Percentiles rank a stretch among this genome's conserved stretches.
Conservation (phyloP, 2,329 filamentous ascomycete genomes). For the Aspergillus piperis region DNA sequence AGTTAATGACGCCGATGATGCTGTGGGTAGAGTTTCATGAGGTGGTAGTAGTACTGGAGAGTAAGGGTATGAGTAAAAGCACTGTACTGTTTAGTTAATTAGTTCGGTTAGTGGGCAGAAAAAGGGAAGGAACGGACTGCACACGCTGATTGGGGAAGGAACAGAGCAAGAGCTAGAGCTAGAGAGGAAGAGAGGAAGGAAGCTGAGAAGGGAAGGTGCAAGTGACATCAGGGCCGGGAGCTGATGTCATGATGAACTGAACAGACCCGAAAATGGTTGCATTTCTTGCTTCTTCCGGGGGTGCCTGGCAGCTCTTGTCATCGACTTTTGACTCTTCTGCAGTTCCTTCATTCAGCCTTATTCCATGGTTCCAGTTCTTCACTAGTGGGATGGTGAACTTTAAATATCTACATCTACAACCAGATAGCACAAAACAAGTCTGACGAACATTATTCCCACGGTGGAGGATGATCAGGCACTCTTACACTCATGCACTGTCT, state of each 20-base stretch:
- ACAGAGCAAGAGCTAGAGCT: neutral
- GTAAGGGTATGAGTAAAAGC: no score
- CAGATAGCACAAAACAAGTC: no score
- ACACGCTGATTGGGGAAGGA: neutral
- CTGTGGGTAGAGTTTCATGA: neutral
- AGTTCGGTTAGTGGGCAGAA: neutral
- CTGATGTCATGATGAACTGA: constrained; percentile 1
- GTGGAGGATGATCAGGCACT: no score
- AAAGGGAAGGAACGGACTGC: neutral
- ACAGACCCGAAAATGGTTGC: neutral
- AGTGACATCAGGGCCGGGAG: neutral
- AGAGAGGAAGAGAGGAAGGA: neutral
- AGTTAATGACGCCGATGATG: constrained; percentile 8
- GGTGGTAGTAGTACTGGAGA: neutral
- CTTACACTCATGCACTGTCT: no score
- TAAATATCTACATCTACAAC: no score
- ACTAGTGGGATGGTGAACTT: no score
- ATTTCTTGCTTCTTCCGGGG: neutral
- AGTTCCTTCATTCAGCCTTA: no score
- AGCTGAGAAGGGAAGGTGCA: neutral
- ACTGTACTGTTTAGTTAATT: neutral
- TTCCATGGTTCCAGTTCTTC: no score
- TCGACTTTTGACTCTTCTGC: no score
- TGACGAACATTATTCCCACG: no score
- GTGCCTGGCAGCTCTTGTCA: neutral